Evolutionary conservation across 371 early-diverging fungal genomes (phyloP).

Genomic region (Dinochytrium kinnereticum): DNA sequence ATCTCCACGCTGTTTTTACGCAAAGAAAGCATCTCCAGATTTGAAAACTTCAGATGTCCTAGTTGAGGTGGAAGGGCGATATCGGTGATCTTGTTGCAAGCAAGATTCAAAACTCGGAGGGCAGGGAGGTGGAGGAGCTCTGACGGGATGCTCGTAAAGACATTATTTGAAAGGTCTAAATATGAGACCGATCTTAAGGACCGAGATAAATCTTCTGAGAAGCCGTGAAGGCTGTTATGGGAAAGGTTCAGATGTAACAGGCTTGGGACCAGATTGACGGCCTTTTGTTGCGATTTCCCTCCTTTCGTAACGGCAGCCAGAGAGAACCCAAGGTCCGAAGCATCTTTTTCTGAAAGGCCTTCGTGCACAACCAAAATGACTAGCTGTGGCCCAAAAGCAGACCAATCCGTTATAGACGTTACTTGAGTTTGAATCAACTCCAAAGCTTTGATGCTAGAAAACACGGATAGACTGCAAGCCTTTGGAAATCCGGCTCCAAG

Average conservation of each 20-base stretch:
- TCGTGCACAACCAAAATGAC: neutral
- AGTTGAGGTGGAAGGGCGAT: neutral
- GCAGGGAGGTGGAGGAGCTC: neutral
- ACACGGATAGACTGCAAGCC: neutral
- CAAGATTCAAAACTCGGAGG: slow-evolving; percentile 4
- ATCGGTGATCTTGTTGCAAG: neutral
- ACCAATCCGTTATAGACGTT: neutral
- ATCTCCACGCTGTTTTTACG: slow-evolving; percentile 1
- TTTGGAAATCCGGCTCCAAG: neutral
- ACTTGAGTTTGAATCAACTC: neutral
- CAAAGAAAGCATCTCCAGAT: neutral
- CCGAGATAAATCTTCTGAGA: neutral
- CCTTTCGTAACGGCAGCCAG: neutral
- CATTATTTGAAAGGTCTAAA: slow-evolving; percentile 4
- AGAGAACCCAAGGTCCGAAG: neutral
- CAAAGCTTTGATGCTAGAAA: neutral
- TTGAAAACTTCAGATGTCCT: neutral
- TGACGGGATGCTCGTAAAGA: neutral
- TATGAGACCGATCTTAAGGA: neutral
- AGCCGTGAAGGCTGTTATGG: neutral
- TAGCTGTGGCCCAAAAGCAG: neutral
- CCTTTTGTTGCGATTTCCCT: neutral
- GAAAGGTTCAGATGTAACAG: neutral
- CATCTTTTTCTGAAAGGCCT: neutral
- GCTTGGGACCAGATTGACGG: neutral